Conservation (phyloP, 1,284 basidiomycete species). For the Wolfiporia cocos region DNA sequence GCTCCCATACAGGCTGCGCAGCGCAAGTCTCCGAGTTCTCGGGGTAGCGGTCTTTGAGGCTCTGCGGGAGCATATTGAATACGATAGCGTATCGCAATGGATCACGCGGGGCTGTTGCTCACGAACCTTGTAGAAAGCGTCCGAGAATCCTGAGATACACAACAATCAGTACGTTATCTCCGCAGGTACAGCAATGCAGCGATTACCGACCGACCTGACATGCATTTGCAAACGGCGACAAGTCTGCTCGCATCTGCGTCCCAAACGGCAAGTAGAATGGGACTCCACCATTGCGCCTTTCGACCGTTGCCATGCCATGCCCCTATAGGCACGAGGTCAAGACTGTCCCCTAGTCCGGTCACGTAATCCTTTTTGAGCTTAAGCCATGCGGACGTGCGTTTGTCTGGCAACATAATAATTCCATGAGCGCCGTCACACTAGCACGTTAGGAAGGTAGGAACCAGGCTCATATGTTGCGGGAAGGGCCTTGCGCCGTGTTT, state of each 20-base stretch:
- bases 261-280: constrained; percentile 81
- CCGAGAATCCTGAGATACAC: constrained; percentile 68
- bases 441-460: constrained; percentile 18
- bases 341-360: constrained; percentile 58
- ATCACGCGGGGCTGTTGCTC: constrained; percentile 3
- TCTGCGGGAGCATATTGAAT: constrained; percentile 24
- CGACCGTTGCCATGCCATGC: constrained; percentile 89
- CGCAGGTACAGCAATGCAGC: too few relatives aligned
- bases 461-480: constrained; percentile 90
- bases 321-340: constrained; percentile 76
- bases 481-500: constrained; percentile 60
- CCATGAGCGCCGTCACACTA: constrained; percentile 2
- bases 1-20: constrained; percentile 47
- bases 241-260: constrained; percentile 64
- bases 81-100: background rate
- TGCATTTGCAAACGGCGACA: constrained; percentile 86
- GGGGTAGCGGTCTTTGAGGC: constrained; percentile 58
- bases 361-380: constrained; percentile 78
- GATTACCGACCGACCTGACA: constrained; percentile 50
- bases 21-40: constrained; percentile 66
- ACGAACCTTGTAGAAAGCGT: constrained; percentile 79
- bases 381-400: constrained; percentile 55
- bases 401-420: constrained; percentile 38
- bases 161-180: background rate
- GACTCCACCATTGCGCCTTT: constrained; percentile 92